Evolutionary conservation across 805 yeast species (phyloP).

Genomic region (Zygoascus ofunaensis): DNA sequence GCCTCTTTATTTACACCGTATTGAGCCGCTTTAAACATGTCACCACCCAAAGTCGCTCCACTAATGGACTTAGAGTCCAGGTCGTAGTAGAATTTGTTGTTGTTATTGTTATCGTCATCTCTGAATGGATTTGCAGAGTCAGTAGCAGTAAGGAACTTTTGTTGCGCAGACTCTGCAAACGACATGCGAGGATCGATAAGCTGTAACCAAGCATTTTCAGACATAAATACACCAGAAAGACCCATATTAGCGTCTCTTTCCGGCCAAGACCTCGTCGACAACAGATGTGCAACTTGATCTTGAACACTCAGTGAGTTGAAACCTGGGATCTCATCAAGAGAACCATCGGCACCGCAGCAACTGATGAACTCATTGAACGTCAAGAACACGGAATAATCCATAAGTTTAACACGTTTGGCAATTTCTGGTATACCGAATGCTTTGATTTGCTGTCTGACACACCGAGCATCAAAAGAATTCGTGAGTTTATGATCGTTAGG

Average conservation of each 20-base stretch:
- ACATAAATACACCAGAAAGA: conserved; percentile 33
- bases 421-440: conserved; percentile 35
- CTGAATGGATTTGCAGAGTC: conserved; percentile 11
- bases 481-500: conserved; percentile 34
- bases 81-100: conserved; percentile 28
- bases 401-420: conserved; percentile 30
- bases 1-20: conserved; percentile 18
- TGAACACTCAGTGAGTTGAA: conserved; percentile 21
- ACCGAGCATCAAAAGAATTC: conserved; percentile 34
- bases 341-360: conserved; percentile 16
- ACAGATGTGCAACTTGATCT: conserved; percentile 24
- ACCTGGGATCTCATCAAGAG: not conserved
- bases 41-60: conserved; percentile 24
- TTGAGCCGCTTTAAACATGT: conserved; percentile 28
- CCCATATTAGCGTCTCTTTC: conserved; percentile 32
- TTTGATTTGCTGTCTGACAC: conserved; percentile 34
- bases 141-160: conserved; percentile 21
- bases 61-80: conserved; percentile 26
- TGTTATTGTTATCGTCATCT: conserved; percentile 17
- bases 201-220: conserved; percentile 34
- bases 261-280: conserved; percentile 27
- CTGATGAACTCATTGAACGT: conserved; percentile 31
- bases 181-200: conserved; percentile 31
- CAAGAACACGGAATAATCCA: conserved; percentile 32
- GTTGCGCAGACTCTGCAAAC: conserved; percentile 27